A percentile compares a stretch with the other conserved stretches of the same genome.
Evolutionary conservation across 2,329 filamentous ascomycete genomes (phyloP).

Genomic region (Neopestalotiopsis clavispora): DNA sequence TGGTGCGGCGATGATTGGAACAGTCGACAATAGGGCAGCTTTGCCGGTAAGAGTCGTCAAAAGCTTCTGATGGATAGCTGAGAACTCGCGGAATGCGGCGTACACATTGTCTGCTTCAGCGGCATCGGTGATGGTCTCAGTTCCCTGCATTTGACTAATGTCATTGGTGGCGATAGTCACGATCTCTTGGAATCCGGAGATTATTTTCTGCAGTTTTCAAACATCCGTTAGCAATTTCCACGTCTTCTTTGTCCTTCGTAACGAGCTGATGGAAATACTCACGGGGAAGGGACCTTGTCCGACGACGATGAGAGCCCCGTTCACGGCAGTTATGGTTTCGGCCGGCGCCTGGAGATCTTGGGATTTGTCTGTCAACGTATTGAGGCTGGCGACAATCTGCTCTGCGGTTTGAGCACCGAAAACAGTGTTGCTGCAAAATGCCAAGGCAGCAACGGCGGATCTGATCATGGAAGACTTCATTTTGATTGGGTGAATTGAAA

Average conservation of each 20-base stretch:
- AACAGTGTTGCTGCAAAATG: background rate
- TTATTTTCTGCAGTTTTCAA: slow-evolving; percentile 21
- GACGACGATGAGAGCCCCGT: slow-evolving; percentile 29
- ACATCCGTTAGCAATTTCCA: background rate
- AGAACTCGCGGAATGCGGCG: slow-evolving; percentile 36
- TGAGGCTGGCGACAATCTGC: slow-evolving; percentile 31
- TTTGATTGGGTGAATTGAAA: background rate
- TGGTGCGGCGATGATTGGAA: slow-evolving; percentile 35
- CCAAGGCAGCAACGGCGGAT: background rate
- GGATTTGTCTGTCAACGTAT: slow-evolving; percentile 29
- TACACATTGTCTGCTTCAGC: slow-evolving; percentile 26
- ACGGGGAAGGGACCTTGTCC: slow-evolving; percentile 36
- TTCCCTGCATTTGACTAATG: slow-evolving; percentile 26
- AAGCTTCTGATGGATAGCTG: slow-evolving; percentile 35
- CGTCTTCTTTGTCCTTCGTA: background rate
- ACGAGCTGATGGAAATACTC: background rate
- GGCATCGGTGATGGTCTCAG: slow-evolving; percentile 18
- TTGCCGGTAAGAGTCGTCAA: slow-evolving; percentile 42
- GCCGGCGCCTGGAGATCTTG: slow-evolving; percentile 32
- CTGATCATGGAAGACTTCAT: background rate
- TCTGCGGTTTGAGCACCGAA: slow-evolving; percentile 13
- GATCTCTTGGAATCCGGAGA: slow-evolving; percentile 37
- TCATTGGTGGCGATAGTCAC: slow-evolving; percentile 25
- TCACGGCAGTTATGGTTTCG: slow-evolving; percentile 31
- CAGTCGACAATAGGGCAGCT: slow-evolving; percentile 30